Evolutionary conservation across 129 eudicot genomes (phyloP).

Genomic region (Smallanthus sonchifolius): DNA sequence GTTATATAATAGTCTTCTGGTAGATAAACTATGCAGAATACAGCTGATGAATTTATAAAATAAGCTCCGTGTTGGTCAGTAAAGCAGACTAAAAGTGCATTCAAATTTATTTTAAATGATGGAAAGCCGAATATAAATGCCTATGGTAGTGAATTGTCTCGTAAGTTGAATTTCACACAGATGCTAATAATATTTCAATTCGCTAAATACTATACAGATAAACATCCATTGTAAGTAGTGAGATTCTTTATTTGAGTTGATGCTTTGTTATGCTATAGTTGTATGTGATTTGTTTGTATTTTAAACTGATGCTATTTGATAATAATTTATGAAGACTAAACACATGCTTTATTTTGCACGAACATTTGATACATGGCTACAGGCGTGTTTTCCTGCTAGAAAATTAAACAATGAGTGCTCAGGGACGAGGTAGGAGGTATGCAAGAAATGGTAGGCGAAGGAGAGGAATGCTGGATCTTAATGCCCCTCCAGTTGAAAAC

Average conservation of each 20-base stretch:
- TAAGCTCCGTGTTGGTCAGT: not conserved
- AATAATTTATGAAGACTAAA: not conserved
- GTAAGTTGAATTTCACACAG: not conserved
- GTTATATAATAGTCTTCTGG: not conserved
- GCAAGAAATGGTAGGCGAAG: conserved; percentile 38
- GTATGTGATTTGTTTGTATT: not conserved
- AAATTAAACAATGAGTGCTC: conserved; percentile 49
- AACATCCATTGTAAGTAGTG: not conserved
- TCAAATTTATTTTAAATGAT: not conserved
- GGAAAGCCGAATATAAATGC: not conserved
- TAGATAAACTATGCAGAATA: not conserved
- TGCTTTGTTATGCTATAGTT: not conserved
- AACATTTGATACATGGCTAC: not conserved
- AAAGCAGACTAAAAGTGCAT: not conserved
- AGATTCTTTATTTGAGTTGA: not conserved
- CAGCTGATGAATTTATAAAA: not conserved
- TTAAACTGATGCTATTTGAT: not conserved
- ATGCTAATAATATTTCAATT: not conserved
- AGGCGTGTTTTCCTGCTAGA: not conserved
- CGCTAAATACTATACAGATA: not conserved
- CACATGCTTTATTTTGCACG: conserved; percentile 8
- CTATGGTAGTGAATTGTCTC: not conserved
- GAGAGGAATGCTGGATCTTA: conserved; percentile 55
- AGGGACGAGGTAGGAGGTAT: conserved; percentile 32
- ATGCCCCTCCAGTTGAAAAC: conserved; percentile 50